These are phyloP conservation scores for Mariannaea elegans DNA, from an alignment of 2,329 filamentous ascomycete species.

Conservation along the genomic window DNA sequence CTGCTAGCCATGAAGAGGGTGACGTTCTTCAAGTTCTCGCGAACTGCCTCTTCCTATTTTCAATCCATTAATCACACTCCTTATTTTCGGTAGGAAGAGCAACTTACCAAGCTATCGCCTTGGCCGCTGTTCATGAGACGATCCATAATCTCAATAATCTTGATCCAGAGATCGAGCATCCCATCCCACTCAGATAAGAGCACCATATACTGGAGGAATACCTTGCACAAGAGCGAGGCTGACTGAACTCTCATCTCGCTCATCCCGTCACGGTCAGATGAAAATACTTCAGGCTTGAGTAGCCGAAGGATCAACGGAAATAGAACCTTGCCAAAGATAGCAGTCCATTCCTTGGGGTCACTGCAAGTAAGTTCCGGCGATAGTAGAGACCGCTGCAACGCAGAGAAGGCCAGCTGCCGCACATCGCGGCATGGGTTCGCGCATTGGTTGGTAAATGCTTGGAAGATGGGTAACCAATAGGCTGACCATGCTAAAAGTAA, in stretches of 20 bases:
- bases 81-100: neutral
- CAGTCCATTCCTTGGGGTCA: slow-evolving; percentile 90
- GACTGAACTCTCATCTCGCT: slow-evolving; percentile 93
- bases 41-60: slow-evolving; percentile 86
- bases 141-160: slow-evolving; percentile 94
- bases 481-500: slow-evolving; percentile 85
- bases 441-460: slow-evolving; percentile 87
- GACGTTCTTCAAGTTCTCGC: slow-evolving; percentile 95
- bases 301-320: slow-evolving; percentile 90
- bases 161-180: slow-evolving; percentile 90
- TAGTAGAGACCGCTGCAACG: slow-evolving; percentile 84
- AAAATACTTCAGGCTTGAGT: slow-evolving; percentile 93
- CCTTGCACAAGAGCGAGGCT: slow-evolving; percentile 90
- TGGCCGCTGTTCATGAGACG: slow-evolving; percentile 95
- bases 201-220: slow-evolving; percentile 93
- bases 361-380: slow-evolving; percentile 85
- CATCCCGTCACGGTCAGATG: slow-evolving; percentile 91
- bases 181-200: slow-evolving; percentile 85
- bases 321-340: slow-evolving; percentile 92
- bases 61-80: slow-evolving; percentile 20
- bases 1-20: slow-evolving; percentile 93
- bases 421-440: slow-evolving; percentile 95
- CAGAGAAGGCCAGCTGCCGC: slow-evolving; percentile 85
- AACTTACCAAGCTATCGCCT: slow-evolving; percentile 82
- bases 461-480: slow-evolving; percentile 96